These are phyloP conservation scores for Stagonosporopsis cucurbitacearum DNA, from an alignment of 2,329 filamentous ascomycete species.

Conservation along the genomic window DNA sequence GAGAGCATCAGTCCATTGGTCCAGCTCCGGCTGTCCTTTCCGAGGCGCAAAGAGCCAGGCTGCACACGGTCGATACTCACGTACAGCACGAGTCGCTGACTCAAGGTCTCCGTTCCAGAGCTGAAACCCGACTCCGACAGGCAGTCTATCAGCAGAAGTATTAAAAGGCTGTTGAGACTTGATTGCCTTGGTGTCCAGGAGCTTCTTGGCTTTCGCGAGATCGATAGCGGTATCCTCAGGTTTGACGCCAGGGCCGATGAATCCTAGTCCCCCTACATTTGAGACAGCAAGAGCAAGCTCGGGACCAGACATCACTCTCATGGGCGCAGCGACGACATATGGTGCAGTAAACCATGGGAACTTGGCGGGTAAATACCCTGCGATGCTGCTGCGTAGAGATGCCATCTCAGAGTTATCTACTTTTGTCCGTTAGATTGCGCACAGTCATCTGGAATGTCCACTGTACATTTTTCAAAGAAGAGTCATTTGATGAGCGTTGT, in stretches of 20 bases:
- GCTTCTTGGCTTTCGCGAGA: not conserved
- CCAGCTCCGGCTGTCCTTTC: conserved; percentile 41
- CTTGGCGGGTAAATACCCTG: not conserved
- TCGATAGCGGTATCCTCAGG: conserved; percentile 37
- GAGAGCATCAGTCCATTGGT: conserved; percentile 38
- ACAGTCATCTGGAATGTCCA: not conserved
- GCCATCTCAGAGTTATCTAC: not conserved
- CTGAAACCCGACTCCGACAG: not conserved
- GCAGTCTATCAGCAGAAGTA: not conserved
- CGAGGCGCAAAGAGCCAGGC: conserved; percentile 70
- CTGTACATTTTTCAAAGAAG: not conserved
- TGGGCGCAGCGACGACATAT: conserved; percentile 67
- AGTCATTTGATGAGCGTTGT: too few species aligned
- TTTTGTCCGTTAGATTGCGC: not conserved
- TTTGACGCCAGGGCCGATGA: conserved; percentile 50
- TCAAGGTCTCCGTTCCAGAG: not conserved
- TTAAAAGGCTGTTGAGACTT: not conserved
- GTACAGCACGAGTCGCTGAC: conserved; percentile 57
- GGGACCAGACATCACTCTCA: conserved; percentile 65
- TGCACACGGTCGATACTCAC: conserved; percentile 60
- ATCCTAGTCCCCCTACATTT: conserved; percentile 52
- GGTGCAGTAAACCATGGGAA: conserved; percentile 62
- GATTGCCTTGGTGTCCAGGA: not conserved
- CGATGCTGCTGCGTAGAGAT: not conserved
- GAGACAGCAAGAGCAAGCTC: conserved; percentile 66